Percentiles rank a stretch among this genome's conserved stretches.
Evolutionary conservation across 495 filamentous ascomycete genomes (phyloP).

Genomic region (Lasiosphaeria hispida): DNA sequence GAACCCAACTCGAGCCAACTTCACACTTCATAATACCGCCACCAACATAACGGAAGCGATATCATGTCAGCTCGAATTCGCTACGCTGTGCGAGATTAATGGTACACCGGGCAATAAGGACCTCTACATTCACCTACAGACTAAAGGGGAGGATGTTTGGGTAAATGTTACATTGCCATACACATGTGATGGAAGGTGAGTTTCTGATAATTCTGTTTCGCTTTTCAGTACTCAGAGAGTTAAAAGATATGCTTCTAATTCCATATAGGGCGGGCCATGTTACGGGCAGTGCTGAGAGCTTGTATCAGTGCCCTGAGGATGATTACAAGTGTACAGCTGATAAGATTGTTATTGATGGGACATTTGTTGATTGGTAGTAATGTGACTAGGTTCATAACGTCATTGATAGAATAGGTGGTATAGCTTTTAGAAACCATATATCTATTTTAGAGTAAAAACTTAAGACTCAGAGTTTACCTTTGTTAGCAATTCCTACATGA

Average conservation of each 20-base stretch:
- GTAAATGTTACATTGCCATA: conserved; percentile 10
- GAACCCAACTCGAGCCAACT: conserved; percentile 4
- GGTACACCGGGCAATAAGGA: conserved; percentile 7
- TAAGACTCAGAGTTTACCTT: no score
- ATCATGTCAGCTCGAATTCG: conserved; percentile 8
- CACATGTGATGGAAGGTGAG: conserved; percentile 12
- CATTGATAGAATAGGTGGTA: no score
- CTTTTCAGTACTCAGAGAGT: not conserved
- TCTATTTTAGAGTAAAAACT: no score
- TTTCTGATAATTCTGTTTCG: no score
- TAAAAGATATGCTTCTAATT: not conserved
- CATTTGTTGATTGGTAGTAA: conserved; percentile 5
- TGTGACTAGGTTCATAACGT: no score
- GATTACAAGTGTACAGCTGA: conserved; percentile 6
- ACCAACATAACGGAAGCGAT: not conserved
- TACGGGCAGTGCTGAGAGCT: not conserved
- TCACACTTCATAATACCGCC: conserved; percentile 1
- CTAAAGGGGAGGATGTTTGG: conserved; percentile 7
- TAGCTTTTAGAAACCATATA: no score
- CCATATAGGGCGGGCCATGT: conserved; percentile 3
- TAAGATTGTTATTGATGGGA: not conserved
- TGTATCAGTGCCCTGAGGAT: conserved; percentile 5
- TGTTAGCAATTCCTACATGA: no score
- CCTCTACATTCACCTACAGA: conserved; percentile 11
- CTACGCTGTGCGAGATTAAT: conserved; percentile 8